These are phyloP conservation scores for Calonectria pteridis DNA, from an alignment of 2,329 filamentous ascomycete genomes.

Conservation along the genomic window DNA sequence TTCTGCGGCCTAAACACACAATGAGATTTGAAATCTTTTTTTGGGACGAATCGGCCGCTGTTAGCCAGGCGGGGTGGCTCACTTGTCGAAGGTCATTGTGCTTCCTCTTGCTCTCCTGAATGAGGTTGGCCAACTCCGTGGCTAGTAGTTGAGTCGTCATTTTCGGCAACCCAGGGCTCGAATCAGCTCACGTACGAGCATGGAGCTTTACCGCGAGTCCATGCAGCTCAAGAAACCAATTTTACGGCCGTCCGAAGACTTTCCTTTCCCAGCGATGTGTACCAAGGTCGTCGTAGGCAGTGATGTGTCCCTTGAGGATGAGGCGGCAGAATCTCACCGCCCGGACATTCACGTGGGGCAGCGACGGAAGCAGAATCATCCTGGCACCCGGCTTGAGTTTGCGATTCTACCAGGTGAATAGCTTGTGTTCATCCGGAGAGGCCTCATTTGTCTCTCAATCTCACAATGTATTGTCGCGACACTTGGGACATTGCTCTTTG, in stretches of 20 bases:
- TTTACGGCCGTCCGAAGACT: slow-evolving; percentile 31
- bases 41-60: not conserved
- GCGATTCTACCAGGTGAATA: not conserved
- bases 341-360: slow-evolving; percentile 41
- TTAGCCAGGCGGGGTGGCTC: slow-evolving; percentile 45
- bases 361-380: not conserved
- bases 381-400: too few species aligned
- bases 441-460: not conserved
- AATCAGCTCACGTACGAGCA: slow-evolving; percentile 43
- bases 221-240: slow-evolving; percentile 41
- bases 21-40: slow-evolving; percentile 10
- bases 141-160: slow-evolving; percentile 94
- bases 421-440: not conserved
- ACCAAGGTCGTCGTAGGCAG: slow-evolving; percentile 19
- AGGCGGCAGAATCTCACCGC: slow-evolving; percentile 47
- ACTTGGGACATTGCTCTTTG: not conserved
- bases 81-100: slow-evolving; percentile 90
- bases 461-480: not conserved
- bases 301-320: slow-evolving; percentile 48
- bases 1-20: slow-evolving; percentile 78
- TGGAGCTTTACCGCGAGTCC: slow-evolving; percentile 36
- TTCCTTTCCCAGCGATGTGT: slow-evolving; percentile 44
- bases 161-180: slow-evolving; percentile 51
- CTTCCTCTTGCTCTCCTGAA: slow-evolving; percentile 96
- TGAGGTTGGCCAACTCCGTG: slow-evolving; percentile 88